A percentile compares a stretch with the other conserved stretches of the same genome.
These are phyloP conservation scores for Arthrobotrys sinensis DNA, from an alignment of 2,329 filamentous ascomycete species.

Conservation along the genomic window DNA sequence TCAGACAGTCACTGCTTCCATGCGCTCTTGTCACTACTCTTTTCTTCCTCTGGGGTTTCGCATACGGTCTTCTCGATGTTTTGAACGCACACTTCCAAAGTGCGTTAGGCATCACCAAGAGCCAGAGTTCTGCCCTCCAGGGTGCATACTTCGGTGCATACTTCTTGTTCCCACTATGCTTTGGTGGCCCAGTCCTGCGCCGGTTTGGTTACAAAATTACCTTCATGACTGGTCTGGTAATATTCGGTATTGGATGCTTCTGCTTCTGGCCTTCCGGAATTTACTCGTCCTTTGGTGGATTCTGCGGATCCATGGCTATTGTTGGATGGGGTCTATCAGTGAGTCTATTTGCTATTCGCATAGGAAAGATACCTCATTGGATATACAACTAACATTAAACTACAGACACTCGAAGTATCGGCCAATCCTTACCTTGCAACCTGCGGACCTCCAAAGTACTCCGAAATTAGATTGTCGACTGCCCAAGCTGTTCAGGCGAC, in stretches of 20 bases:
- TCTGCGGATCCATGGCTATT: slow-evolving; percentile 74
- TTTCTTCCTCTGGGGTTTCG: slow-evolving; percentile 76
- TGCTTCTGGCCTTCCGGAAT: slow-evolving; percentile 75
- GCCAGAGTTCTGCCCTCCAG: slow-evolving; percentile 75
- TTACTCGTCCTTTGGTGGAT: slow-evolving; percentile 73
- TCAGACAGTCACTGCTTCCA: slow-evolving; percentile 78
- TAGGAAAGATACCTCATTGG: not conserved
- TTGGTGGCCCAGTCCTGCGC: slow-evolving; percentile 68
- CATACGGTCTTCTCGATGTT: slow-evolving; percentile 71
- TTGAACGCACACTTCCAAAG: slow-evolving; percentile 75
- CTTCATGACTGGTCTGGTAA: slow-evolving; percentile 71
- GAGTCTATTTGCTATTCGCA: not conserved
- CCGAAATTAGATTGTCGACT: slow-evolving; percentile 74
- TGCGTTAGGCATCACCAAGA: slow-evolving; percentile 72
- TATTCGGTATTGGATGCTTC: slow-evolving; percentile 74
- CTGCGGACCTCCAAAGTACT: slow-evolving; percentile 75
- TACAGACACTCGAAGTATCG: slow-evolving; percentile 73
- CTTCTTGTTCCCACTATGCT: slow-evolving; percentile 68
- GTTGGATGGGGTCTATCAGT: slow-evolving; percentile 70
- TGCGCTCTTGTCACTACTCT: slow-evolving; percentile 77
- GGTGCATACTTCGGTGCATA: slow-evolving; percentile 77
- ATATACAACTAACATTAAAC: slow-evolving; percentile 67
- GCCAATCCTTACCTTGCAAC: slow-evolving; percentile 73
- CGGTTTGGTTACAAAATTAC: slow-evolving; percentile 69
- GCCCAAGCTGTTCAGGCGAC: slow-evolving; percentile 75